Evolutionary conservation across 2,329 filamentous ascomycete genomes (phyloP), one percentile per base, ranked within the genome.

Genomic region (Paecilomyces fulvus): DNA sequence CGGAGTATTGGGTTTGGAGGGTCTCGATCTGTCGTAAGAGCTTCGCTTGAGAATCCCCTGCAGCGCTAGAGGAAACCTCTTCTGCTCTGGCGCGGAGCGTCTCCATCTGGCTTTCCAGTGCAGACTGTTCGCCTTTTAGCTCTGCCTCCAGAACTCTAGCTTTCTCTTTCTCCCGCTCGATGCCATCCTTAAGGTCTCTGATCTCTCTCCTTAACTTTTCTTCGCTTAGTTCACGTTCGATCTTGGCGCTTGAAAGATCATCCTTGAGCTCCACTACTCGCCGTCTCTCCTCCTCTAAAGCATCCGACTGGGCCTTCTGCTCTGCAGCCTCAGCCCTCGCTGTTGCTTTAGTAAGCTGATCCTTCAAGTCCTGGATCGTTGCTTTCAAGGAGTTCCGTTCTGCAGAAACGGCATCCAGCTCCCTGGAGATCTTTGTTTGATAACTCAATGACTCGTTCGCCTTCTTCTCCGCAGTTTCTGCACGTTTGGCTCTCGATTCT

Each of bases 21-120:
- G 90, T 96, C 75, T 99, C 94, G 55, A 99, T 88, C 73, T 99
- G 95, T 46, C 94, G 85, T 49, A 97, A 79, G 46, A 97, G 79
- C 71, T 96, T 97, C 49, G 89, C 89, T 65, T 95, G 91, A 0
- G 88, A 84, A 67, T 96, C 90, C 12, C 91, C 89, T 5, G 85
- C 85, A 12, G 84, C 84, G 14, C 89, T 88, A 2, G 91, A 92
- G 1, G 91, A 91, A 0, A 85, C 90, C 71, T 99, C 94, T 74
- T 99, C 94, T 1, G 90, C 90, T 30, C 88, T 83, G 17, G 86
- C 83, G 55, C 94, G 87, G 75, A 96, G 85, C 8, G 88, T 84
- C 73, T 99, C 94, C 55, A 99, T 80, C 70, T 95, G 95, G 64
- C 88, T 87, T 75, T 99, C 95, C 61, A 96, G 80, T 14, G 86